These are phyloP conservation scores for Isoetes engelmannii DNA, from an alignment of 83 land plant genomes.

Conservation along the genomic window DNA sequence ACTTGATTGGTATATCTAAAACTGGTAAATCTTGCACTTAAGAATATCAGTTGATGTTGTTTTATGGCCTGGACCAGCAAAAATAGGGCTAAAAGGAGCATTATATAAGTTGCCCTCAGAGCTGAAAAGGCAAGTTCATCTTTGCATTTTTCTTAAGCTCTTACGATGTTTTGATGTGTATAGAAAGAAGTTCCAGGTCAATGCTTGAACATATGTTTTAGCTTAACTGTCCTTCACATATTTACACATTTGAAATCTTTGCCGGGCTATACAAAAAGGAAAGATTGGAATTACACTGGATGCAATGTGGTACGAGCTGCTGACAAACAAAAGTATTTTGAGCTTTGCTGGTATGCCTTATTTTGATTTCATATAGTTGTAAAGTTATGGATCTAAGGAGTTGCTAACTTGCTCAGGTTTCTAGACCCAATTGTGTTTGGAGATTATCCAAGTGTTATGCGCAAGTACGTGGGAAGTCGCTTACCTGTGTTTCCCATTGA, in stretches of 20 bases:
- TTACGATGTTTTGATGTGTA: too few relatives aligned
- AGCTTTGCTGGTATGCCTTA: slow-evolving; percentile 39
- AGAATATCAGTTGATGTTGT: too few relatives aligned
- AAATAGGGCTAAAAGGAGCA: too few relatives aligned
- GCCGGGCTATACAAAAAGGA: slow-evolving; percentile 38
- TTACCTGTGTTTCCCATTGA: slow-evolving; percentile 15
- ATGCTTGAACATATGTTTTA: too few relatives aligned
- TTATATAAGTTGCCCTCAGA: too few relatives aligned
- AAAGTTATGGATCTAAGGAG: too few relatives aligned
- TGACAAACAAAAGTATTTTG: slow-evolving; percentile 20
- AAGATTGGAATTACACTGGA: slow-evolving; percentile 43
- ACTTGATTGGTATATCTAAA: too few relatives aligned
- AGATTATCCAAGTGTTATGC: slow-evolving; percentile 21
- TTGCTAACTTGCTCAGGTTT: slow-evolving; percentile 4
- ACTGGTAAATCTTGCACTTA: too few relatives aligned
- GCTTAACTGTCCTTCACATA: too few relatives aligned
- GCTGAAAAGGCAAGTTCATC: too few relatives aligned
- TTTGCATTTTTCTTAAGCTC: too few relatives aligned
- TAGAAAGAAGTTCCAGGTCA: slow-evolving; percentile 21
- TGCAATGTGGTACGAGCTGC: slow-evolving; percentile 34
- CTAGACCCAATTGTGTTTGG: slow-evolving; percentile 22
- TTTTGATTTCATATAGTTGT: neutral
- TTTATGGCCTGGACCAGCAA: too few relatives aligned
- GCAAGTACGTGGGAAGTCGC: slow-evolving; percentile 5
- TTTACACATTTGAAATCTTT: neutral